These are phyloP conservation scores for Rhamnella rubrinervis DNA, from an alignment of 331 rosid genomes.

Conservation along the genomic window DNA sequence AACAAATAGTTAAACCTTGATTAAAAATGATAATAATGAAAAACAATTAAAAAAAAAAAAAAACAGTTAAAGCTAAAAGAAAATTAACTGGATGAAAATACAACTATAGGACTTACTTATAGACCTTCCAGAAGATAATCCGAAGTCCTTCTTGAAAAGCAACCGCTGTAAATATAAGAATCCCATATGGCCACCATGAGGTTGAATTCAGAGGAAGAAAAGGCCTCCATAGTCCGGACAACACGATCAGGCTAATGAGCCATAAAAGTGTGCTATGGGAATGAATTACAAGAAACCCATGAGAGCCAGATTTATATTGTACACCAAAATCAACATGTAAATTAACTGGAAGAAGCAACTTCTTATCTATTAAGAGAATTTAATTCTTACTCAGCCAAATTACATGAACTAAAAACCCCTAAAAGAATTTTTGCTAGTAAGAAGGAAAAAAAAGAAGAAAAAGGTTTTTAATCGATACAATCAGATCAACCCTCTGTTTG, in stretches of 20 bases:
- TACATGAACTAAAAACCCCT: too few species aligned
- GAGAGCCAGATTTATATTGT: neutral
- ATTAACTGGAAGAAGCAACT: neutral
- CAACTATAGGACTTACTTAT: slow-evolving; percentile 45
- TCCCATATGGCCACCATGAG: slow-evolving; percentile 68
- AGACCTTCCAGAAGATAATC: slow-evolving; percentile 70
- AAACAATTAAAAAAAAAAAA: neutral
- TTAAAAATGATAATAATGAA: neutral
- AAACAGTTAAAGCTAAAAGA: neutral
- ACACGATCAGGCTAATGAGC: slow-evolving; percentile 79
- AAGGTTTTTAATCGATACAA: too few species aligned
- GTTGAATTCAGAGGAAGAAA: slow-evolving; percentile 66
- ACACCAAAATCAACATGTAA: neutral
- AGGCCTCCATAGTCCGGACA: slow-evolving; percentile 82
- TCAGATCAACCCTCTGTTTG: neutral
- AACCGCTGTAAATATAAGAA: slow-evolving; percentile 67
- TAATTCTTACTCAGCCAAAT: too few species aligned
- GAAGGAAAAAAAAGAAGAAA: too few species aligned
- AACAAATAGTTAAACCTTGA: too few species aligned
- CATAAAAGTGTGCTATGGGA: slow-evolving; percentile 67
- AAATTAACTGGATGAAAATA: neutral
- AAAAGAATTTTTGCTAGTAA: too few species aligned
- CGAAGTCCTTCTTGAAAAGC: slow-evolving; percentile 89
- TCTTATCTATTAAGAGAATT: neutral
- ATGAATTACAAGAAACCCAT: slow-evolving; percentile 1